Evolutionary conservation across 75 land plant genomes (phyloP).

Genomic region (Cryptomeria japonica): DNA sequence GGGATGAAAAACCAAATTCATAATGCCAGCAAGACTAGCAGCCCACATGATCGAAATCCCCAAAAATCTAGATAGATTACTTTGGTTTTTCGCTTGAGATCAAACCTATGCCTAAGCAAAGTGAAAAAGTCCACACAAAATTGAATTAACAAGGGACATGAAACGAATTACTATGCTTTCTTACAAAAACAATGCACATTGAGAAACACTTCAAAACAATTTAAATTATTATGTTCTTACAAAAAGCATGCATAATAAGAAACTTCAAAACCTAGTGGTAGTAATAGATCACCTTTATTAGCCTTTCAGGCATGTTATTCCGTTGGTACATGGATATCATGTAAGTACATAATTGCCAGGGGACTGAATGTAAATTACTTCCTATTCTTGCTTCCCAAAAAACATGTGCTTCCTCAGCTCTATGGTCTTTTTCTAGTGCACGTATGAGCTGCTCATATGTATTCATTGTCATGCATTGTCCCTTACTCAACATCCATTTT

Average conservation of each 20-base stretch:
- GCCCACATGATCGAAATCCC: neutral
- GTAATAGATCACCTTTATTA: slow-evolving; percentile 58
- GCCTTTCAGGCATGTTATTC: slow-evolving; percentile 66
- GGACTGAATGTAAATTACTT: slow-evolving; percentile 63
- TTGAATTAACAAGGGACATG: neutral
- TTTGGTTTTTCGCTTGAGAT: neutral
- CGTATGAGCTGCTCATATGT: slow-evolving; percentile 66
- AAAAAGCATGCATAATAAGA: neutral
- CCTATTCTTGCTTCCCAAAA: slow-evolving; percentile 72
- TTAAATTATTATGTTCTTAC: neutral
- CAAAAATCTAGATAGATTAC: neutral
- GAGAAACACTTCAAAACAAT: neutral
- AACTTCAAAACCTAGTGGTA: neutral
- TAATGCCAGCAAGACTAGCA: neutral
- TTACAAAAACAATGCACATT: neutral
- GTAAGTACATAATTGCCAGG: slow-evolving; percentile 68
- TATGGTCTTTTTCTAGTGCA: slow-evolving; percentile 82
- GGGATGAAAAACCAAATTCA: neutral
- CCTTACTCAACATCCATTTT: slow-evolving; percentile 97
- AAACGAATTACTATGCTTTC: neutral
- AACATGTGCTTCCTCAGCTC: slow-evolving; percentile 83
- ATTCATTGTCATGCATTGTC: slow-evolving; percentile 84
- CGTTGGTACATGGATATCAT: slow-evolving; percentile 79
- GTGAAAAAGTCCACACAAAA: neutral
- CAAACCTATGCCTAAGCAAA: neutral